Evolutionary conservation across 768 basidiomycete species (phyloP).

Genomic region (Lepiota subincarnata): DNA sequence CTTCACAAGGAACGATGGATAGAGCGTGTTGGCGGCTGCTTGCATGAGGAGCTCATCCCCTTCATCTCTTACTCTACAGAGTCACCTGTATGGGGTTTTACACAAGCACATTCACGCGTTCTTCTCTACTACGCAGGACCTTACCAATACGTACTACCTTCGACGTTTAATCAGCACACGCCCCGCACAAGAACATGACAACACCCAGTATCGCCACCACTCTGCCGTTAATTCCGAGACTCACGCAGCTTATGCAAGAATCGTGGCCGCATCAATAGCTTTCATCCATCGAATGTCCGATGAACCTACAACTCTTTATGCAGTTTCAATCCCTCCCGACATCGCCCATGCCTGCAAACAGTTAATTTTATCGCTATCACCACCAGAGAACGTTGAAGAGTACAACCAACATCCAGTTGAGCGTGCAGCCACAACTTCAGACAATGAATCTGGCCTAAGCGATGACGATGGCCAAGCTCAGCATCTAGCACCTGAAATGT

Average conservation of each 20-base stretch:
- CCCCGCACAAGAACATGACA: slow-evolving; percentile 11
- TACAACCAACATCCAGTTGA: too few relatives aligned
- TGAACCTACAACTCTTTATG: not conserved
- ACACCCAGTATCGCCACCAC: slow-evolving; percentile 3
- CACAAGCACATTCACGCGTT: not conserved
- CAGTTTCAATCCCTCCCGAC: not conserved
- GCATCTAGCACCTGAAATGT: too few relatives aligned
- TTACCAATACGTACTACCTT: not conserved
- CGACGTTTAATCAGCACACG: slow-evolving; percentile 12
- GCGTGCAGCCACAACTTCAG: too few relatives aligned
- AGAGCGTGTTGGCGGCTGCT: not conserved
- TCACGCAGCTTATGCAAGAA: not conserved
- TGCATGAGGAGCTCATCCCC: not conserved
- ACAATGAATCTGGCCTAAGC: too few relatives aligned
- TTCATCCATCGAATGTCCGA: not conserved
- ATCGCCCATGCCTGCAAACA: not conserved
- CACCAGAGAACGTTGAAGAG: too few relatives aligned
- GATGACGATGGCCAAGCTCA: too few relatives aligned
- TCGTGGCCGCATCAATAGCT: not conserved
- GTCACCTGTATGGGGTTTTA: not conserved
- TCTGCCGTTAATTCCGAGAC: slow-evolving; percentile 1
- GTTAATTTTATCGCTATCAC: too few relatives aligned
- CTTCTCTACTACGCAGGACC: not conserved
- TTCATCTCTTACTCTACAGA: not conserved
- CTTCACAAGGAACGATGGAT: slow-evolving; percentile 11